Evolutionary conservation across 129 eudicot genomes (phyloP), one percentile per base, ranked within the genome.

Genomic region (Flaveria brownii): DNA sequence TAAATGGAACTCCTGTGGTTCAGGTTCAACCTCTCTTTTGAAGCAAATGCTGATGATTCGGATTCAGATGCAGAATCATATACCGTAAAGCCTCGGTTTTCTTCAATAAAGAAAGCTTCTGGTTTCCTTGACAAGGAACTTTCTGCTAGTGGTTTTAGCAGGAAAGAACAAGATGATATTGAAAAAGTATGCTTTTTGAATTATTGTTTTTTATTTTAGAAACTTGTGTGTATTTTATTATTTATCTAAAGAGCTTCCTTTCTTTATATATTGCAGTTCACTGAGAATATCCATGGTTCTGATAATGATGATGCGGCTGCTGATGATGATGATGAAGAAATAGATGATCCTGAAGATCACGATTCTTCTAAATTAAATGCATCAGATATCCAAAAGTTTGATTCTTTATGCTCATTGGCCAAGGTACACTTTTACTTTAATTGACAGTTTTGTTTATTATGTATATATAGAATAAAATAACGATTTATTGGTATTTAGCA

Each of bases 71-170:
- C n/a, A 16, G 91, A 88, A 17, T 42, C 84, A 26, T 86, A 87
- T 74, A 33, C 55, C 42, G 71, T 78, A 72, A 71, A 89, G 88
- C 98, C 96, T 73, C 81, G 85, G 26, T 94, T 94, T 79, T 84
- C 91, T 23, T 87, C 93, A 23, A 88, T 94, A 68, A 71, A 72
- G 56, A 87, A 84, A 82, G 96, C 70, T 65, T 79, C 81, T 50
- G 97, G 87, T 85, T 81, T 75, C 50, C 86, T 94, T 65, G 98
- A 94, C 78, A 90, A 80, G 86, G 93, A 94, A 82, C 96, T 94
- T 77, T 89, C 89, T 76, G 97, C 98, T 0, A 94, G 98, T 87
- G 98, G 98, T 46, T 94, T 88, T 78, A 88, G 90, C 70, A 86
- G 81, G 73, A 87, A 91, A 82, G 96, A 91, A 50, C 96, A 91